These are phyloP conservation scores for Apiotrichum porosum DNA, from an alignment of 1,284 basidiomycete species.

Conservation along the genomic window DNA sequence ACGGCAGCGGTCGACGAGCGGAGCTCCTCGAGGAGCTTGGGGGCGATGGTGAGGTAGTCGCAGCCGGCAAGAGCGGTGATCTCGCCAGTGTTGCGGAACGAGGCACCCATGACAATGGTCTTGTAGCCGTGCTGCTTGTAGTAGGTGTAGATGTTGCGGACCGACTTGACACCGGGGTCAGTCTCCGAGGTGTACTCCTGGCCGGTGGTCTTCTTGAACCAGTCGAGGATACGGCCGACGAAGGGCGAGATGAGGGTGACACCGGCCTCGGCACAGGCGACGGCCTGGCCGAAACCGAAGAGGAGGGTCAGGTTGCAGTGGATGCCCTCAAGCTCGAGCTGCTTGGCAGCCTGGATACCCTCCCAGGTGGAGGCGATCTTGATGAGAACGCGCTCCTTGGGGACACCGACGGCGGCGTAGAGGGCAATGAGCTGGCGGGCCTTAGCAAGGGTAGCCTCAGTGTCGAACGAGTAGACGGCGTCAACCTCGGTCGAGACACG, in stretches of 20 bases:
- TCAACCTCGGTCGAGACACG: constrained; percentile 99
- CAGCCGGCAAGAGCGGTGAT: constrained; percentile 93
- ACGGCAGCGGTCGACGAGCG: constrained; percentile 72
- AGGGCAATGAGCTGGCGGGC: constrained; percentile 89
- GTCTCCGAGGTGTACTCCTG: constrained; percentile 74
- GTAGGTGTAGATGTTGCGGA: constrained; percentile 87
- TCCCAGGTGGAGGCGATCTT: constrained; percentile 99
- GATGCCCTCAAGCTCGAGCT: constrained; percentile 89
- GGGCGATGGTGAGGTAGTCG: constrained; percentile 94
- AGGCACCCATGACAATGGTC: constrained; percentile 99
- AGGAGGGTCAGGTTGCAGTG: constrained; percentile 99
- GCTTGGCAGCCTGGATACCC: constrained; percentile 96
- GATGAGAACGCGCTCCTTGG: constrained; percentile 91
- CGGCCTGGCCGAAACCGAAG: constrained; percentile 97
- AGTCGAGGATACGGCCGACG: constrained; percentile 95
- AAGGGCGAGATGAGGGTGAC: constrained; percentile 99
- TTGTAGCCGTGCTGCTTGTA: constrained; percentile 99
- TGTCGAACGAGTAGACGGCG: constrained; percentile 90
- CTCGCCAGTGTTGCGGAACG: constrained; percentile 93
- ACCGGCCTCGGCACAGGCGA: constrained; percentile 95
- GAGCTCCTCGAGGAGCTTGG: constrained; percentile 85
- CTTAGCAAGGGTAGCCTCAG: constrained; percentile 52
- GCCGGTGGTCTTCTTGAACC: constrained; percentile 86
- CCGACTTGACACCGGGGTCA: constrained; percentile 96
- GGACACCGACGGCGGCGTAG: constrained; percentile 85